Conservation (phyloP, 495 filamentous ascomycete genomes). For the Penicillium herquei region DNA sequence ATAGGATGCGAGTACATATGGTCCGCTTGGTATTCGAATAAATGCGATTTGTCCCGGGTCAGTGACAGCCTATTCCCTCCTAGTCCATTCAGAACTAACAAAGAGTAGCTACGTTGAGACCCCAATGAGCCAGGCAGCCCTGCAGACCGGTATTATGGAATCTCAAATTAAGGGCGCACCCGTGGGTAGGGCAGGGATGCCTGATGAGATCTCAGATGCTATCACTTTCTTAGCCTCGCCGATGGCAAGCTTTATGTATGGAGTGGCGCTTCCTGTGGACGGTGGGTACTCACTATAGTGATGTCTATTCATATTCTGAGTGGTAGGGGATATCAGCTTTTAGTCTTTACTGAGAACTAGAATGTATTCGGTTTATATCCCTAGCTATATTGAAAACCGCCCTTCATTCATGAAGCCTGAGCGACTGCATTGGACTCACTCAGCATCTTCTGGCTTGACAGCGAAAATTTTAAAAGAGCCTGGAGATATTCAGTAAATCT, state of each 20-base stretch:
- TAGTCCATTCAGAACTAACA: conserved; percentile 16
- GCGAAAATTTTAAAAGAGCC: no score
- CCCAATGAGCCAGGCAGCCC: not conserved
- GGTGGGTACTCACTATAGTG: conserved; percentile 4
- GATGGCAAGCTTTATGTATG: conserved; percentile 40
- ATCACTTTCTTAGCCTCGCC: conserved; percentile 59
- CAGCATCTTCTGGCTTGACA: no score
- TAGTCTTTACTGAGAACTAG: no score
- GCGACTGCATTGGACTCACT: no score
- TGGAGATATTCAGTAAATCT: no score
- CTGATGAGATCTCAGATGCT: conserved; percentile 67
- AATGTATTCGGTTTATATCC: no score
- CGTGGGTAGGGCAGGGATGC: conserved; percentile 52
- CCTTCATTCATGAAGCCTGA: no score
- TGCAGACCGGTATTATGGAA: not conserved
- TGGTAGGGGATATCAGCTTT: no score
- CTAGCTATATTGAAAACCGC: no score
- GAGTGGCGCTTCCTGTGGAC: conserved; percentile 15
- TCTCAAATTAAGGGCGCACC: conserved; percentile 14
- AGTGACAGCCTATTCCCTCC: not conserved
- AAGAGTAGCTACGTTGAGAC: not conserved
- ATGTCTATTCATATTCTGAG: not conserved
- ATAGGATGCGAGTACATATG: not conserved
- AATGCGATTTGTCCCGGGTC: conserved; percentile 3
- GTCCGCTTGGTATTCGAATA: not conserved